Base-by-base conservation (phyloP, 2,329 filamentous ascomycete species). In the Paecilomyces niveus region DNA sequence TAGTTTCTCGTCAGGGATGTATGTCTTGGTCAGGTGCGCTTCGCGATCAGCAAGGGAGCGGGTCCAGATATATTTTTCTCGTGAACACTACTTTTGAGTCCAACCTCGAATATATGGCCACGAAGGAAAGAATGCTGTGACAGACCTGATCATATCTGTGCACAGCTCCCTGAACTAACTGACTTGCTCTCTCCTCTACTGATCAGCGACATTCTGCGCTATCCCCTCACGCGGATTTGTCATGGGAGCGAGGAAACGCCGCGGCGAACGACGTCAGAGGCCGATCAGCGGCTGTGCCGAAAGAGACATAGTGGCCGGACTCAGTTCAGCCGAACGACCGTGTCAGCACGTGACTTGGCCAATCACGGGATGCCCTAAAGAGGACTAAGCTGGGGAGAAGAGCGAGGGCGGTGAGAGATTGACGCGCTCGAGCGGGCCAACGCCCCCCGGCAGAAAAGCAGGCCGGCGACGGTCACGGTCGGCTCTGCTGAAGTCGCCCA, bases 131-230 rank as follows among this genome's bases (percentile, higher is more conserved):
- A n/a, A 45, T 45, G n/a, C 15, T 3, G 26, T 29, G 26, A 29
- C 26, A 29, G 7, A 45, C 18, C 39, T 9, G 39, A 18, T 18
- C 7, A 18, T 7, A 45, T n/a, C 39, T 18, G 39, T 21, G 1
- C n/a, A 45, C 5, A 45, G 26, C 5, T 5, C 5, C 5, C 5
- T 2, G 3, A 18, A n/a, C 15, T 2, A 7, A 8, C 6, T 18
- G 15, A 45, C 3, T 13, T 35, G 35, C 57, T 59, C 49, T 55
- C 56, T 35, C 56, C 55, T 24, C 57, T 59, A 56, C 55, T 53
- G 50, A 55, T 60, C 59, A 62, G 54, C 32, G 57, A 49, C 5
- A 58, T 58, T 58, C 53, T 45, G 57, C 56, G 56, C 53, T 26
- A 29, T 57, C 32, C 52, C 52, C 53, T 55, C 45, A 33, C 57